Base-by-base conservation (phyloP, 2,329 filamentous ascomycete genomes). In the Pseudocercospora pini-densiflorae region DNA sequence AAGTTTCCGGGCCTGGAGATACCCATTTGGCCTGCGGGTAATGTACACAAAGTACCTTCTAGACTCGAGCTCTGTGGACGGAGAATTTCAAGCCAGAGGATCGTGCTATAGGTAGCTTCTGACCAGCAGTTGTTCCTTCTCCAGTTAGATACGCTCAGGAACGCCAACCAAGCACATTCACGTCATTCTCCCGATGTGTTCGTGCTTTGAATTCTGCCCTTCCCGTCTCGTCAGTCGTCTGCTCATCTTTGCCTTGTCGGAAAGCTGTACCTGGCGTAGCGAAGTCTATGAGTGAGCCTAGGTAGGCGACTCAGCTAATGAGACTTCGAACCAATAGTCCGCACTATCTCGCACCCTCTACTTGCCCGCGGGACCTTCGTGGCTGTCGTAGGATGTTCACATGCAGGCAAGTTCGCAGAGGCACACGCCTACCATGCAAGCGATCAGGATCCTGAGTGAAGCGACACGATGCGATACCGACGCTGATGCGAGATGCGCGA, bases 11-110 rank as follows among this genome's bases (percentile, higher is more conserved):
- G 49, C 49, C 19, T 53, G 49, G 43, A 47, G 6, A 47, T 47
- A 19, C 43, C n/a, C n/a, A 47, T 19, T 47, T 47, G 43, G 43
- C 21, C 43, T 49, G 45, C 45, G 9, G 45, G 45, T 24, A 3
- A 21, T 10, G 45, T 49, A 49, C 8, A 49, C 36, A 7, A 24
- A n/a, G 51, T 54, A 31, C 51, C 21, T 59, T 24, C 57, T 23
- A 24, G 33, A 5, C 57, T 59, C 33, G 21, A 16, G 14, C 57
- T 36, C 21, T 61, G 33, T 65, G 63, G 63, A 62, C 63, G 63
- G 63, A 61, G 31, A 58, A 65, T 65, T 24, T 57, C 31, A 40
- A 43, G 45, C 27, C 53, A 49, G 53, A 63, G 53, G 51, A 31
- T 47, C 19, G 51, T 55, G 61, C 19, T 63, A 27, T 58, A 16